Conservation (phyloP, 2,329 filamentous ascomycete species). For the Emmonsiellopsis sp. region DNA sequence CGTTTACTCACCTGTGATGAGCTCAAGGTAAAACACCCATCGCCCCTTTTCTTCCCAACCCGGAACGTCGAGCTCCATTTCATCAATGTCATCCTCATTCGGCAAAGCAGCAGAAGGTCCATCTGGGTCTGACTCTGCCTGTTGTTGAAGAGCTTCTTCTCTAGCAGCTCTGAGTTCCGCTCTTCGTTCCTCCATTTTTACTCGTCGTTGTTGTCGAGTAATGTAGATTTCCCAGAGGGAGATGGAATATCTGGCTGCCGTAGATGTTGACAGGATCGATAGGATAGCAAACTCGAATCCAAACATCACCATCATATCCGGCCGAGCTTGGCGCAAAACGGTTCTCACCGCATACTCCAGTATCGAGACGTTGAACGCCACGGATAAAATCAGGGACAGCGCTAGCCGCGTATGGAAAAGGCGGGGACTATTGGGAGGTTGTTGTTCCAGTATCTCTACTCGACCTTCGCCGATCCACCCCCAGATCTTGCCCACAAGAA, state of each 20-base stretch:
- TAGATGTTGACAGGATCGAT: constrained; percentile 69
- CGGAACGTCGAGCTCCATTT: constrained; percentile 88
- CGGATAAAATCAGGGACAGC: constrained; percentile 66
- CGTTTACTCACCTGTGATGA: constrained; percentile 57
- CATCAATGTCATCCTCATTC: constrained; percentile 68
- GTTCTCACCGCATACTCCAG: constrained; percentile 72
- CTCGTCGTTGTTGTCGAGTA: constrained; percentile 61
- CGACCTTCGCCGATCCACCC: constrained; percentile 95
- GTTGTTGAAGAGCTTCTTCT: constrained; percentile 35
- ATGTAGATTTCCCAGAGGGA: constrained; percentile 70
- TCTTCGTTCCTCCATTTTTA: constrained; percentile 58
- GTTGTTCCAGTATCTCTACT: constrained; percentile 89
- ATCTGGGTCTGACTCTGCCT: constrained; percentile 27
- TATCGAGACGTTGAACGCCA: constrained; percentile 70
- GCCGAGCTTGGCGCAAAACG: constrained; percentile 77
- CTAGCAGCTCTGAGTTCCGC: constrained; percentile 52
- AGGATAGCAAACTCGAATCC: constrained; percentile 93
- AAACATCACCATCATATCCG: constrained; percentile 99
- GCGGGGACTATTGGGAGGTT: constrained; percentile 78
- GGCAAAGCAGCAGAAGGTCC: constrained; percentile 40
- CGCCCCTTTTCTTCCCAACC: constrained; percentile 96
- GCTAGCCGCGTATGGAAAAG: constrained; percentile 79
- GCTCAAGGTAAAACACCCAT: constrained; percentile 80
- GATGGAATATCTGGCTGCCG: constrained; percentile 66
- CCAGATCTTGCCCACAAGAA: constrained; percentile 94